Evolutionary conservation across 2,329 filamentous ascomycete species (phyloP), one percentile per base, ranked within the genome.

Genomic region (Zasmidium cellare): DNA sequence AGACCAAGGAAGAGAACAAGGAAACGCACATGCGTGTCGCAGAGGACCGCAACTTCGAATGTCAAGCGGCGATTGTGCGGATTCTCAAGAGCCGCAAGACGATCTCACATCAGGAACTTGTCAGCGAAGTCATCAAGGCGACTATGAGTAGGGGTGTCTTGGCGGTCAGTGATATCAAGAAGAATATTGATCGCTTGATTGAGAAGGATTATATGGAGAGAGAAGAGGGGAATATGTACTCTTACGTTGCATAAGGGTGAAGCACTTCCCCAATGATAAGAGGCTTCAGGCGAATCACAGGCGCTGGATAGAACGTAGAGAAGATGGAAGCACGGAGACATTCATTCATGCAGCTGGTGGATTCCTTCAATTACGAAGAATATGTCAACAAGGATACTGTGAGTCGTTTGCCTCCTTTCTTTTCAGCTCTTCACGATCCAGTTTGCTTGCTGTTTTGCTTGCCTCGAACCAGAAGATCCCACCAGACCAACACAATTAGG

Each of bases 71-170:
- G 0, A 96, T 99, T 71, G 94, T 99, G 61, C 82, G 94, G 18
- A 96, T 99, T 70, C 92, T 99, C 90, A 99, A 99, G 85, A 89
- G 87, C 64, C 83, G 91, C 64, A 97, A 97, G 84, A 84, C 78
- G 9, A 92, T 97, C 76, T 86, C 84, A 3, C 93, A 97, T 72
- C 81, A 85, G n/a, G 89, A 96, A 72, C 78, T 99, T 23, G 89
- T 97, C 19, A 87, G 89, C 2, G 92, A 97, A 78, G 92, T 96
- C 18, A 97, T 99, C 71, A 90, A 88, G 67, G 87, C 93, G 71
- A 99, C 93, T 1, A 90, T 88, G 79, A 90, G 84, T 65, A 83
- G 94, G 55, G 96, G 94, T 14, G 91, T 90, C 18, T 80, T 99
- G 58, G 92, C 96, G 70, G 84, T 92, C 44, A 81, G 81, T 1